phyloP scores from a whole-genome alignment of 2,329 filamentous ascomycete species.

The Triangularia verruculosa region DNA sequence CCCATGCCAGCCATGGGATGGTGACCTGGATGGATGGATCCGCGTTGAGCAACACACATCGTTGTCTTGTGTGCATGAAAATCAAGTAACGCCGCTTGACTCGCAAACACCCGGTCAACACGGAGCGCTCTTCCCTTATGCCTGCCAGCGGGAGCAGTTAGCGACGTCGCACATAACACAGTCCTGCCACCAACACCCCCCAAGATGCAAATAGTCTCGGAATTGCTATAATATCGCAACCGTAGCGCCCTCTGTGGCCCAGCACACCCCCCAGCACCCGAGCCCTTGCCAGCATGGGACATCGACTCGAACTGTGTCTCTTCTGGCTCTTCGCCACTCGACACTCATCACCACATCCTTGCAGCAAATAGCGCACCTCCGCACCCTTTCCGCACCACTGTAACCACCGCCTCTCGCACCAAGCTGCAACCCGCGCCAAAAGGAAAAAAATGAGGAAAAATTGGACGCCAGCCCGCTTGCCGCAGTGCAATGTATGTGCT shows the following conservation, averaged over 20 bases:
- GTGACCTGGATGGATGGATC: too few relatives aligned
- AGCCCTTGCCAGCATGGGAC: slow-evolving; percentile 1
- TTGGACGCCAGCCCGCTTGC: background rate
- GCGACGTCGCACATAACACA: background rate
- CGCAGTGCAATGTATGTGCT: background rate
- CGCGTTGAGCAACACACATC: background rate
- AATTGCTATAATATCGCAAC: background rate
- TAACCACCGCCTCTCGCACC: slow-evolving; percentile 32
- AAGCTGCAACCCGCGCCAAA: background rate
- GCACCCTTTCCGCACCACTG: slow-evolving; percentile 59
- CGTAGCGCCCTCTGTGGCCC: slow-evolving; percentile 1
- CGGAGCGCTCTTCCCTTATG: background rate
- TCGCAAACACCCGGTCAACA: background rate
- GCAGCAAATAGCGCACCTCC: slow-evolving; percentile 62
- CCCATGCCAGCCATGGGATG: background rate
- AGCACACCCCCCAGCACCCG: background rate
- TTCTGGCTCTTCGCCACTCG: too few relatives aligned
- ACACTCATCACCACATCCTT: slow-evolving; percentile 23
- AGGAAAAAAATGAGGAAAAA: background rate
- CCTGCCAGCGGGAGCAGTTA: background rate
- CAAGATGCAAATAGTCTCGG: background rate
- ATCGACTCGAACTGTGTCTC: background rate
- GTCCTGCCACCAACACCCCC: background rate
- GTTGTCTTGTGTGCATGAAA: background rate
- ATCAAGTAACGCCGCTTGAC: background rate